Conservation (phyloP, 768 basidiomycete species). For the Melanogaster broomeanus region DNA sequence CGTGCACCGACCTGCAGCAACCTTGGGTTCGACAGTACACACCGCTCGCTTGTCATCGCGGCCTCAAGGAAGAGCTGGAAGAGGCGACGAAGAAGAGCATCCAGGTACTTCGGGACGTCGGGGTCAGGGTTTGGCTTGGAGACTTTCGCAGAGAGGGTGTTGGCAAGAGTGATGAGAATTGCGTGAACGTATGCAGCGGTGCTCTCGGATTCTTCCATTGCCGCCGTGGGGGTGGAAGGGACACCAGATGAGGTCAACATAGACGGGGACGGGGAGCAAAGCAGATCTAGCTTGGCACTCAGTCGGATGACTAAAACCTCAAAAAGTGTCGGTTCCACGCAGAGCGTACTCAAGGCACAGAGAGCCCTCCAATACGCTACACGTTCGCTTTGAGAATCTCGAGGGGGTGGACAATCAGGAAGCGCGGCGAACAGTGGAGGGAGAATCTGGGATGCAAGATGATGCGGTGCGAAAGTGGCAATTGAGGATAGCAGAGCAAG, state of each 20-base stretch:
- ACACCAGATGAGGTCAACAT: background rate
- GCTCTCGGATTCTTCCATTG: conserved; percentile 52
- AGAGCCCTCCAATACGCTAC: conserved; percentile 68
- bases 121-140: conserved; percentile 46
- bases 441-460: conserved; percentile 73
- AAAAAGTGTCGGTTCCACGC: conserved; percentile 75
- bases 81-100: conserved; percentile 70
- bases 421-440: conserved; percentile 78
- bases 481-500: conserved; percentile 67
- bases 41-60: conserved; percentile 27
- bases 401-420: conserved; percentile 63
- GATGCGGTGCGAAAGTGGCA: conserved; percentile 56
- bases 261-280: conserved; percentile 46
- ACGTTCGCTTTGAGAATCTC: conserved; percentile 56
- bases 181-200: conserved; percentile 85
- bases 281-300: conserved; percentile 70
- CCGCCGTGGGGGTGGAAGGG: background rate
- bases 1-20: conserved; percentile 49
- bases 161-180: conserved; percentile 68
- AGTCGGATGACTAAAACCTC: conserved; percentile 80
- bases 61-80: conserved; percentile 62
- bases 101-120: conserved; percentile 82
- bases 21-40: conserved; percentile 39
- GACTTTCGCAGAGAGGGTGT: conserved; percentile 58
- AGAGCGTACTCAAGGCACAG: conserved; percentile 68